Evolutionary conservation across 2,329 filamentous ascomycete genomes (phyloP).

Genomic region (Aureobasidium sp.): DNA sequence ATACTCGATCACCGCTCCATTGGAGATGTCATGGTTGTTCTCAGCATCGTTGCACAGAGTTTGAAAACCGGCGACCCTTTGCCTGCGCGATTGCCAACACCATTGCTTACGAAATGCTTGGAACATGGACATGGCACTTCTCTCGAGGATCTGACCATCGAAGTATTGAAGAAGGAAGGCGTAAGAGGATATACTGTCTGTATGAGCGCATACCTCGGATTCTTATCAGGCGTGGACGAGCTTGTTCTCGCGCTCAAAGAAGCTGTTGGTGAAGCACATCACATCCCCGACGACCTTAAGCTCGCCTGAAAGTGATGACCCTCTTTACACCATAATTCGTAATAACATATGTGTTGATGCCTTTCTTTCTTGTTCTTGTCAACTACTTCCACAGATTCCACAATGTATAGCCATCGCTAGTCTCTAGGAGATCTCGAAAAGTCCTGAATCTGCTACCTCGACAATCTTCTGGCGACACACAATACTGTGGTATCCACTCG

Average conservation of each 20-base stretch:
- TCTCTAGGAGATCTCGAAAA: background rate
- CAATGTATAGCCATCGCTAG: background rate
- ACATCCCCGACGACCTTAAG: conserved; percentile 12
- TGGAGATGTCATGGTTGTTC: conserved; percentile 43
- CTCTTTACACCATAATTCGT: background rate
- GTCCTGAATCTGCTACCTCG: background rate
- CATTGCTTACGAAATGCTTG: conserved; percentile 28
- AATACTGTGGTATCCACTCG: background rate
- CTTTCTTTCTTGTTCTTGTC: background rate
- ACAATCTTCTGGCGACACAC: background rate
- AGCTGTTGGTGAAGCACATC: conserved; percentile 9
- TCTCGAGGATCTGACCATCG: conserved; percentile 4
- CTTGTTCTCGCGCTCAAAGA: conserved; percentile 10
- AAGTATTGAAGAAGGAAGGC: conserved; percentile 4
- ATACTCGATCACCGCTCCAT: conserved; percentile 37
- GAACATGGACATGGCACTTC: conserved; percentile 9
- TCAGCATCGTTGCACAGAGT: conserved; percentile 39
- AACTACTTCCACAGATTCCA: background rate
- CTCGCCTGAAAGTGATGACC: background rate
- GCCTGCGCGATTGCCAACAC: conserved; percentile 41
- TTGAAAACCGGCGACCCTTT: conserved; percentile 41
- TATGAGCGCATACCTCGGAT: conserved; percentile 11
- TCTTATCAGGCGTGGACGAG: conserved; percentile 11
- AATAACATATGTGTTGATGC: background rate
- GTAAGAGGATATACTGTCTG: conserved; percentile 9